Percentiles rank a stretch among this genome's conserved stretches.
These are phyloP conservation scores for Erigeron canadensis DNA, from an alignment of 129 eudicot genomes.

Conservation along the genomic window DNA sequence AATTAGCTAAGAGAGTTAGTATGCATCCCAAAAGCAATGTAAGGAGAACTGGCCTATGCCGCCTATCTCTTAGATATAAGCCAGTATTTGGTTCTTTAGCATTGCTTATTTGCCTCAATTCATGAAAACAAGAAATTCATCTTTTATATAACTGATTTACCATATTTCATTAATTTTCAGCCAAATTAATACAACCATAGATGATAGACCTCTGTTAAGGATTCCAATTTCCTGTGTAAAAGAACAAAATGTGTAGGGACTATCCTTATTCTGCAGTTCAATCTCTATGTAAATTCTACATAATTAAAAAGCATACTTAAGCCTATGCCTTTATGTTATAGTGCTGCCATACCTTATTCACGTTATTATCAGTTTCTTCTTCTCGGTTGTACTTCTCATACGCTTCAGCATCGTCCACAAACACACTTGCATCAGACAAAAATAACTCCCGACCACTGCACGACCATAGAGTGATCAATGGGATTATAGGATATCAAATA, in stretches of 20 bases:
- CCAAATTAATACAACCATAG: too few relatives aligned
- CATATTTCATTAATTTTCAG: too few relatives aligned
- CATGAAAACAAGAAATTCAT: too few relatives aligned
- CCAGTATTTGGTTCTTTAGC: neutral
- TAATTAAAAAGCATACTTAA: conserved; percentile 3
- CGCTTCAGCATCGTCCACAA: conserved; percentile 66
- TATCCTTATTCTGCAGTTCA: too few relatives aligned
- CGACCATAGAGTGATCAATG: neutral
- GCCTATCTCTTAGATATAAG: neutral
- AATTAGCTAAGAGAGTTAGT: neutral
- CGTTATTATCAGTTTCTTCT: conserved; percentile 39
- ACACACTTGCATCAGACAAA: conserved; percentile 63
- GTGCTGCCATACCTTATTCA: conserved; percentile 38
- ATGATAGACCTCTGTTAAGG: too few relatives aligned
- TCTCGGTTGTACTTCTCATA: conserved; percentile 53
- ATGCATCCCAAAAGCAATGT: neutral
- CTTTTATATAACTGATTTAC: too few relatives aligned
- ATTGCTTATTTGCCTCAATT: neutral
- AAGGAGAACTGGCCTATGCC: neutral
- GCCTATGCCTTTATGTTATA: neutral
- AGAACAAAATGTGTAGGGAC: too few relatives aligned
- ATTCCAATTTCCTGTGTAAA: too few relatives aligned
- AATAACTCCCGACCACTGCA: conserved; percentile 69
- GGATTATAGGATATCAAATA: neutral
- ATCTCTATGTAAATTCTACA: too few relatives aligned